phyloP scores from a whole-genome alignment of 495 filamentous ascomycete species.

The Aspergillus ostianus region DNA sequence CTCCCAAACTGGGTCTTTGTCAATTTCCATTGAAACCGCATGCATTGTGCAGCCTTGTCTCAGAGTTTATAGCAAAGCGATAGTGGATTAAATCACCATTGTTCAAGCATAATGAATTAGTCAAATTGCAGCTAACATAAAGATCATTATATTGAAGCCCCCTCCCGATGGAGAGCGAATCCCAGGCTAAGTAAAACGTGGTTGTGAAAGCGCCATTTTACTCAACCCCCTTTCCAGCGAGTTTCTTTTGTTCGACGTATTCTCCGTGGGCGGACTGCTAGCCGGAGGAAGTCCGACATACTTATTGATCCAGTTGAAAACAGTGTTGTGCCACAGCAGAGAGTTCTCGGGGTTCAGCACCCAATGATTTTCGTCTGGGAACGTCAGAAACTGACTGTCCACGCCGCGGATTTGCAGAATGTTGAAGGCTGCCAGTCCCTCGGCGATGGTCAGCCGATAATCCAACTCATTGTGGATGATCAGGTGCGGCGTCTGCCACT shows the following conservation, averaged over 20 bases:
- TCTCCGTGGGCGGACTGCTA: conserved; percentile 10
- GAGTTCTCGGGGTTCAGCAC: conserved; percentile 90
- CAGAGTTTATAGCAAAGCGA: neutral
- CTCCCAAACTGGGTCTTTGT: neutral
- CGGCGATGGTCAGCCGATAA: conserved; percentile 79
- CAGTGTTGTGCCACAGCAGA: conserved; percentile 85
- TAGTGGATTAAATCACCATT: neutral
- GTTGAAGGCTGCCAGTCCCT: conserved; percentile 87
- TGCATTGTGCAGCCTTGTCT: neutral
- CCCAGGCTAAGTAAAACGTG: neutral
- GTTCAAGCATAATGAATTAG: neutral
- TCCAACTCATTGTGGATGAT: conserved; percentile 92
- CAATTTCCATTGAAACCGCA: neutral
- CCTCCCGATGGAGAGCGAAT: neutral
- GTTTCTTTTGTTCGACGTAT: conserved; percentile 6
- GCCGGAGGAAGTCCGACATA: conserved; percentile 57
- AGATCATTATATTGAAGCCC: neutral
- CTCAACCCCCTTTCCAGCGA: conserved; percentile 6
- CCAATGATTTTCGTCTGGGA: conserved; percentile 86
- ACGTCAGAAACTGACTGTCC: conserved; percentile 62
- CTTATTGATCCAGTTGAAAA: conserved; percentile 87
- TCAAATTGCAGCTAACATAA: neutral
- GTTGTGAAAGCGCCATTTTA: neutral
- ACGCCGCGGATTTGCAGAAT: conserved; percentile 67
- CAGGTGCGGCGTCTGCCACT: conserved; percentile 85